Conservation (phyloP, 1,139 yeast genomes). For the Scheffersomyces cryptocercus region DNA sequence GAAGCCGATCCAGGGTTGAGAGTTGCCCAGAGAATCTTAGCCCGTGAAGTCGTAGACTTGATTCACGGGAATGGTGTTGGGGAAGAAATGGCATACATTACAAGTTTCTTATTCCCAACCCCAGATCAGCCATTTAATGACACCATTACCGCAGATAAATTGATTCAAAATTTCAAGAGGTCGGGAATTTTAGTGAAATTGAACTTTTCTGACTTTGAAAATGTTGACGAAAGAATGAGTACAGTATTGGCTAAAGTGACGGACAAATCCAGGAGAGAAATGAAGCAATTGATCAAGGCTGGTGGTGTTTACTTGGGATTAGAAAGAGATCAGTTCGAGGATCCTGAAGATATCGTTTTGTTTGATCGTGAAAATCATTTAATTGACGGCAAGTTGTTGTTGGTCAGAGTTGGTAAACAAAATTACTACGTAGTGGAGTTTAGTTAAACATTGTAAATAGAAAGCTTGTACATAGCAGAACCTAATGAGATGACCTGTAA, state of each 20-base stretch:
- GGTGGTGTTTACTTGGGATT: constrained; percentile 80
- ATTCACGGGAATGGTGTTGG: constrained; percentile 85
- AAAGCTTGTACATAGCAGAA: background rate
- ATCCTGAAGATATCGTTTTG: constrained; percentile 50
- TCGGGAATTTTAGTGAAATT: constrained; percentile 60
- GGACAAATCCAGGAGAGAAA: constrained; percentile 51
- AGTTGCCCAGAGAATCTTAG: constrained; percentile 73
- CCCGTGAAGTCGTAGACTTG: constrained; percentile 82
- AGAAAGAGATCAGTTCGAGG: constrained; percentile 54
- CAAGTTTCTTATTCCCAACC: constrained; percentile 66
- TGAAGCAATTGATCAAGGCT: constrained; percentile 60
- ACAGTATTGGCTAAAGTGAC: constrained; percentile 37
- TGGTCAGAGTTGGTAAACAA: constrained; percentile 77
- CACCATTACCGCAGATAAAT: constrained; percentile 49
- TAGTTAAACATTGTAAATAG: constrained; percentile 2
- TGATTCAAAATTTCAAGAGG: constrained; percentile 58
- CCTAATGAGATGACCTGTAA: too few relatives aligned
- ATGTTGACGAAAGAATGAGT: constrained; percentile 41
- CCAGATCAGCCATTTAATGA: constrained; percentile 52
- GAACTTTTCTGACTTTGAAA: constrained; percentile 30
- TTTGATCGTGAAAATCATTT: constrained; percentile 48
- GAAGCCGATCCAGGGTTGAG: constrained; percentile 59
- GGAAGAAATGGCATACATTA: constrained; percentile 59
- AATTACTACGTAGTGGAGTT: constrained; percentile 58
- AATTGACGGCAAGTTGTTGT: constrained; percentile 59